phyloP scores from a whole-genome alignment of 805 yeast genomes.

The Candida ascalaphidarum region DNA sequence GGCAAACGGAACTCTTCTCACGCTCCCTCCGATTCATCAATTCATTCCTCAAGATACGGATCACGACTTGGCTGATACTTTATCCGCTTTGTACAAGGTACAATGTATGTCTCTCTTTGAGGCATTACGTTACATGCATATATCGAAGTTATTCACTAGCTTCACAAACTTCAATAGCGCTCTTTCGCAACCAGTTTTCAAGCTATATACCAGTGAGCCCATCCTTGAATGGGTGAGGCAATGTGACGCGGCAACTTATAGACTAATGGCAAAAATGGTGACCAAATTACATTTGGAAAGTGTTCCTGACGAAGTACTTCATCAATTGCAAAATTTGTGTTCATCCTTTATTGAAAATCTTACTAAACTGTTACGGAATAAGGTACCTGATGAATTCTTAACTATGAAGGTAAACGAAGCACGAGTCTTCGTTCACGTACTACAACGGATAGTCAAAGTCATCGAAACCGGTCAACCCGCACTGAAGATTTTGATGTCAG shows the following conservation, averaged over 20 bases:
- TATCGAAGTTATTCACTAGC: constrained; percentile 49
- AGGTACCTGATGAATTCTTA: constrained; percentile 43
- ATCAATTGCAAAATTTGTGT: constrained; percentile 47
- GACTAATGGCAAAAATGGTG: constrained; percentile 45
- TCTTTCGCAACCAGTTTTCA: constrained; percentile 55
- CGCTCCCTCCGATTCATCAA: constrained; percentile 31
- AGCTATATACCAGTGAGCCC: constrained; percentile 42
- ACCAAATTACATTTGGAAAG: constrained; percentile 51
- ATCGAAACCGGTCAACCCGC: constrained; percentile 47
- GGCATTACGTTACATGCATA: constrained; percentile 57
- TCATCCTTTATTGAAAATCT: constrained; percentile 39
- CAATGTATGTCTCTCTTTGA: constrained; percentile 62
- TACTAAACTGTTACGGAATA: constrained; percentile 23
- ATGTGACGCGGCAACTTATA: constrained; percentile 61
- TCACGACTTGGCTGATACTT: constrained; percentile 50
- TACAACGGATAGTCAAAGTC: constrained; percentile 47
- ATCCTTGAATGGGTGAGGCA: constrained; percentile 54
- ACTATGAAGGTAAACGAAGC: constrained; percentile 48
- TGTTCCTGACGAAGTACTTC: constrained; percentile 48
- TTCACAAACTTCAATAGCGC: constrained; percentile 44
- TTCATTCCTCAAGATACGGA: constrained; percentile 40
- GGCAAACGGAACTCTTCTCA: too few relatives aligned
- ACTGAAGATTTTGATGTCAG: constrained; percentile 34
- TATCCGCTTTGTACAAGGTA: constrained; percentile 53
- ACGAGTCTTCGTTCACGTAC: constrained; percentile 41